phyloP scores from a whole-genome alignment of 768 basidiomycete species.

The Lentinula raphanica region DNA sequence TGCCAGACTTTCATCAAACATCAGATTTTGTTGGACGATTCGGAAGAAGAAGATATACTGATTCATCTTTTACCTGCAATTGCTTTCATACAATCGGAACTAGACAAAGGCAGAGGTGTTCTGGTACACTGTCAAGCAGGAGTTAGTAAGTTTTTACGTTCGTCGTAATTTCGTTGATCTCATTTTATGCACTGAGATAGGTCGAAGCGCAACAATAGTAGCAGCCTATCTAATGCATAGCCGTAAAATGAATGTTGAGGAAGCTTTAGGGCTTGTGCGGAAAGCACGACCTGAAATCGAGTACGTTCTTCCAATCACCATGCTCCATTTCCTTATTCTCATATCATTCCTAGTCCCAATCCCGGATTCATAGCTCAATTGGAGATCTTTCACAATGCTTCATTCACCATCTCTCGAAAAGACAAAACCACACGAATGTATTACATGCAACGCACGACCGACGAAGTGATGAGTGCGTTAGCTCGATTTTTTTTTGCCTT shows the following conservation, averaged over 20 bases:
- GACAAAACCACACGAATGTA: constrained; percentile 76
- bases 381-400: constrained; percentile 69
- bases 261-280: constrained; percentile 66
- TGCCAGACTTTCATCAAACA: constrained; percentile 73
- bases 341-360: constrained; percentile 60
- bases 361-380: constrained; percentile 78
- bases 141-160: constrained; percentile 52
- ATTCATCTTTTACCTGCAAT: constrained; percentile 75
- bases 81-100: constrained; percentile 75
- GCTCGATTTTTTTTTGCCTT: not conserved
- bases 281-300: constrained; percentile 62
- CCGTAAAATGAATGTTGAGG: constrained; percentile 39
- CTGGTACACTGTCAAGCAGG: constrained; percentile 91
- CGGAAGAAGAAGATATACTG: constrained; percentile 71
- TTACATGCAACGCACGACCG: constrained; percentile 72
- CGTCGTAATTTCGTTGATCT: not conserved
- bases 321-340: not conserved
- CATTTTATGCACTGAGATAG: constrained; percentile 28
- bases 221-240: constrained; percentile 88
- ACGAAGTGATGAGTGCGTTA: constrained; percentile 73
- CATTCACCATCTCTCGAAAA: constrained; percentile 58
- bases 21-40: constrained; percentile 77
- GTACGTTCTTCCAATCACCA: constrained; percentile 34
- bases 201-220: constrained; percentile 79
- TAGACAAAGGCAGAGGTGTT: constrained; percentile 71